Base-by-base conservation (phyloP, 352 stramenopile species). In the Pythium myriotylum region DNA sequence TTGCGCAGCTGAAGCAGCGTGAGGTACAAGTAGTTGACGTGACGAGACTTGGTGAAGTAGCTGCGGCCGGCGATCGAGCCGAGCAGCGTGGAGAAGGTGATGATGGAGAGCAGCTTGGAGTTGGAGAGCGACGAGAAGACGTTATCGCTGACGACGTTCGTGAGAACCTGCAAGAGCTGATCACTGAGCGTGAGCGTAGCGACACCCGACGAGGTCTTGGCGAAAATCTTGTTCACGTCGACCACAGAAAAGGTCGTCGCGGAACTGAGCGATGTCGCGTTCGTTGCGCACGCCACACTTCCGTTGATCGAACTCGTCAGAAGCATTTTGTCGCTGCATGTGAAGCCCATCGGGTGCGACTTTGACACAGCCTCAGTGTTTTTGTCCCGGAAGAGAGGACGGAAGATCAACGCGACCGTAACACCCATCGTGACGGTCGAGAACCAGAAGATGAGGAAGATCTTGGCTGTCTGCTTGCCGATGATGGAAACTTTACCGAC, bases 31-130 rank as follows among this genome's bases (percentile, higher is more conserved):
- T 89, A 89, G 46, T 89, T 88, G n/a, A 85, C 62, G 6, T 50
- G 59, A 4, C 76, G 72, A 0, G 78, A 79, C 58, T 84, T 86
- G 54, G 70, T 82, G 47, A 88, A 87, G 62, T 77, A 88, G 50
- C 56, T 81, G 27, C 73, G 73, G 0, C 79, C 82, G 1, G 79
- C 77, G 35, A 90, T 69, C 0, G 77, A 76, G 4, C 82, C 82
- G 10, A 94, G 58, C 4, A 86, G 66, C 69, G 88, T 87, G 32
- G 82, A 77, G 47, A 92, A 92, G 10, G 76, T 77, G 58, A 92
- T 89, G 48, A 89, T 77, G 3, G 76, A 76, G 13, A 91, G 59
- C 29, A 91, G 33, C 27, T 86, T 67, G 16, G 64, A 63, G 13
- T 79, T 74, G 29, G 70, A 55, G 9, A 94, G 52, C 3, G 79